phyloP scores from a whole-genome alignment of 2,329 filamentous ascomycete species.

The Epichloe brachyelytri region DNA sequence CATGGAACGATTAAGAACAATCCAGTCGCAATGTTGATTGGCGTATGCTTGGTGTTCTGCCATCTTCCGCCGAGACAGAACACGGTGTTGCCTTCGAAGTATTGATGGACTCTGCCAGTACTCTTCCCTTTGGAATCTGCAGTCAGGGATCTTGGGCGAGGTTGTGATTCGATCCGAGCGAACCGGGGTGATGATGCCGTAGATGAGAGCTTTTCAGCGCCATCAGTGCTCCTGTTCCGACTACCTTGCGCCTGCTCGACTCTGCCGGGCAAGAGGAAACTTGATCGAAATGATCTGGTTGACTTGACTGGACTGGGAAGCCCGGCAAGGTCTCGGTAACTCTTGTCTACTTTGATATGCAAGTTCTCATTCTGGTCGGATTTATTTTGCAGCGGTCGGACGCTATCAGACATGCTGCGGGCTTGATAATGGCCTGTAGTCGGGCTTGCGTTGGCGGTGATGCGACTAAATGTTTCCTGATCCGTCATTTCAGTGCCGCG shows the following conservation, averaged over 20 bases:
- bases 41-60: conserved; percentile 76
- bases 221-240: conserved; percentile 45
- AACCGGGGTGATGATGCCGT: conserved; percentile 62
- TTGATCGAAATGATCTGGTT: conserved; percentile 63
- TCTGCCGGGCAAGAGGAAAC: conserved; percentile 53
- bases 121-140: conserved; percentile 13
- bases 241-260: conserved; percentile 34
- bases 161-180: conserved; percentile 29
- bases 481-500: conserved; percentile 74
- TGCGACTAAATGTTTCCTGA: conserved; percentile 54
- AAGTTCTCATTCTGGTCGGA: conserved; percentile 23
- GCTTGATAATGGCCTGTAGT: conserved; percentile 43
- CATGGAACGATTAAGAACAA: conserved; percentile 67
- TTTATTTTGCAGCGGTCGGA: conserved; percentile 56
- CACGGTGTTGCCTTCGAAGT: conserved; percentile 84
- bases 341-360: conserved; percentile 47
- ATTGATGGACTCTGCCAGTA: conserved; percentile 66
- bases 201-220: conserved; percentile 75
- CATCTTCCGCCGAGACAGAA: conserved; percentile 79
- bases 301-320: conserved; percentile 53
- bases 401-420: conserved; percentile 62
- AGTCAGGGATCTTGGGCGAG: conserved; percentile 9
- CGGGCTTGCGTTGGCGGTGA: conserved; percentile 63
- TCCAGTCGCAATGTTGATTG: conserved; percentile 80
- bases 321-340: conserved; percentile 38